These are phyloP conservation scores for Blastobotrys petasosporus DNA, from an alignment of 1,139 yeast genomes.

Conservation along the genomic window DNA sequence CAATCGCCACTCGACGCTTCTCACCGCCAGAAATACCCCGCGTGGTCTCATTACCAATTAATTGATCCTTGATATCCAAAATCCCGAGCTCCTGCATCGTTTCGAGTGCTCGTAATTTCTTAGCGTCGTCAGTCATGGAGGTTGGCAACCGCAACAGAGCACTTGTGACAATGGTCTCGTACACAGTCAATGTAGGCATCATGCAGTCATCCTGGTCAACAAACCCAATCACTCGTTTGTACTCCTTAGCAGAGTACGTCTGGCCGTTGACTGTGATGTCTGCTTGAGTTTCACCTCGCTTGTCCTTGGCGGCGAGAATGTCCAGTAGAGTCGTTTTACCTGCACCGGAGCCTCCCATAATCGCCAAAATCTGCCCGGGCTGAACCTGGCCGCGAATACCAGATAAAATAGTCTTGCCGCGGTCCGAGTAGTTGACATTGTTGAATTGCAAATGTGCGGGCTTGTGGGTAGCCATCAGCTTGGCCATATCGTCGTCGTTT, in stretches of 20 bases:
- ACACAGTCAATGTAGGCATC: constrained; percentile 88
- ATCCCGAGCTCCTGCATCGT: constrained; percentile 83
- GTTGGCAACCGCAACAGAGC: constrained; percentile 84
- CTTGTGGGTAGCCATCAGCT: constrained; percentile 46
- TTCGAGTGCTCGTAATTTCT: constrained; percentile 74
- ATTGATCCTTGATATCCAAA: constrained; percentile 69
- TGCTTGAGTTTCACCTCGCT: constrained; percentile 65
- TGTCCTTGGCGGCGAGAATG: constrained; percentile 80
- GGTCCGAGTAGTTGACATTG: constrained; percentile 57
- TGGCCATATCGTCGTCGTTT: constrained; percentile 32
- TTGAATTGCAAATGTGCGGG: constrained; percentile 77
- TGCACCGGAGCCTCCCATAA: constrained; percentile 98
- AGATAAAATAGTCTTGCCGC: constrained; percentile 50
- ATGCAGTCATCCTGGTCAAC: constrained; percentile 96
- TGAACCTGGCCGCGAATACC: constrained; percentile 67
- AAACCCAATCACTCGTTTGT: constrained; percentile 74
- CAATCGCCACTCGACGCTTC: constrained; percentile 76
- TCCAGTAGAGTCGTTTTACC: constrained; percentile 93
- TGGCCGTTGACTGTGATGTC: constrained; percentile 68
- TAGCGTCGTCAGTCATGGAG: constrained; percentile 63
- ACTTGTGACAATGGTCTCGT: constrained; percentile 88
- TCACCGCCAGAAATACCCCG: constrained; percentile 96
- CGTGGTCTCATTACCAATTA: constrained; percentile 82
- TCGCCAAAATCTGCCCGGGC: constrained; percentile 88
- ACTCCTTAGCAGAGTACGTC: constrained; percentile 34